Evolutionary conservation across 148 eudicot genomes (phyloP).

Genomic region (Heliosperma pusillum): DNA sequence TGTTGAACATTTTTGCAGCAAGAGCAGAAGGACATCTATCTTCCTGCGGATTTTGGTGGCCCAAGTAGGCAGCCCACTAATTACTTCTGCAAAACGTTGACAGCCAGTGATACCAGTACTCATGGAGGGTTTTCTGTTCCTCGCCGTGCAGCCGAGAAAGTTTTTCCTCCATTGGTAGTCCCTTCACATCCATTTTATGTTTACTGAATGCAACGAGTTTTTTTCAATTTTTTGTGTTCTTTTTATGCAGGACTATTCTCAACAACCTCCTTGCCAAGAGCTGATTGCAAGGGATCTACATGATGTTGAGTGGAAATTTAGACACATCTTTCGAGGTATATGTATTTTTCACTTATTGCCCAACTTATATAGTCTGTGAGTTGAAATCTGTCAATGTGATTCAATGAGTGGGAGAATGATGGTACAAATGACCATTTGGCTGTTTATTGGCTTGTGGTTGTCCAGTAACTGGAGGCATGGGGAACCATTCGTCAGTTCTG

Average conservation of each 20-base stretch:
- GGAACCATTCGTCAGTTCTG: slow-evolving; percentile 10
- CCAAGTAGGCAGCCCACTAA: slow-evolving; percentile 95
- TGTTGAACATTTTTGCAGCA: slow-evolving; percentile 43
- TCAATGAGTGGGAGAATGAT: slow-evolving; percentile 1
- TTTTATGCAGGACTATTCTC: slow-evolving; percentile 72
- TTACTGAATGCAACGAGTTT: not conserved
- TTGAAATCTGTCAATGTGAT: slow-evolving; percentile 2
- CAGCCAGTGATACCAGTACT: slow-evolving; percentile 98
- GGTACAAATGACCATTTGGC: not conserved
- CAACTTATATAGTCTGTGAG: not conserved
- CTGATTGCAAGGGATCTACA: slow-evolving; percentile 98
- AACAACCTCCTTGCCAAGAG: slow-evolving; percentile 93
- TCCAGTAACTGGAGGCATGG: not conserved
- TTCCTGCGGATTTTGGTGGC: slow-evolving; percentile 87
- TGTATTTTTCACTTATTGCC: slow-evolving; percentile 7
- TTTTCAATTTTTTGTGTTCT: slow-evolving; percentile 1
- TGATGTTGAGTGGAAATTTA: slow-evolving; percentile 95
- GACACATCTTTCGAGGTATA: slow-evolving; percentile 93
- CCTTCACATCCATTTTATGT: not conserved
- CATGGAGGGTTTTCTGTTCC: slow-evolving; percentile 99
- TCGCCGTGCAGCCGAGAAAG: slow-evolving; percentile 99
- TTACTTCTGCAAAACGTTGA: slow-evolving; percentile 94
- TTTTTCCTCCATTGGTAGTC: slow-evolving; percentile 91
- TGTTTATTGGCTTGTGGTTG: slow-evolving; percentile 9
- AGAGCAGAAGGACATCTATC: slow-evolving; percentile 92